A percentile compares a stretch with the other conserved stretches of the same genome.
Evolutionary conservation across 441 rosid species (phyloP).

Genomic region (Corymbia citriodora): DNA sequence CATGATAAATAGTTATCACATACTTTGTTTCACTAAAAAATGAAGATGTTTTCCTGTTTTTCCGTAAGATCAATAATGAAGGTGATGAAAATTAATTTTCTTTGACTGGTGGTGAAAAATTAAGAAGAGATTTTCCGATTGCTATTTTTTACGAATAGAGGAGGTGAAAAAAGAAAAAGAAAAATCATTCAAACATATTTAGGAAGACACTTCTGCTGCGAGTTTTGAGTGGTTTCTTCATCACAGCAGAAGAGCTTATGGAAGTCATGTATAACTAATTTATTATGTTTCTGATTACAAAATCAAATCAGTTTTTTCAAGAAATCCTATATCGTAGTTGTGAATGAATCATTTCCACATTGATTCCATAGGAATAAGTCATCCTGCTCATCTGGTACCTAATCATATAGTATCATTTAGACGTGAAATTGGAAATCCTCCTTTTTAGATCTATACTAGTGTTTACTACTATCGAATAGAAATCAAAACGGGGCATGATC

Average conservation of each 20-base stretch:
- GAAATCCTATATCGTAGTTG: neutral
- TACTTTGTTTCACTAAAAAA: neutral
- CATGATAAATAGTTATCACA: neutral
- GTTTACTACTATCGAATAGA: neutral
- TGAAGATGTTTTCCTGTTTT: neutral
- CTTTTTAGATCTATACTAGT: neutral
- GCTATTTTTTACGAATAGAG: neutral
- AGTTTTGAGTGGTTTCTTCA: constrained; percentile 18
- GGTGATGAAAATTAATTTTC: neutral
- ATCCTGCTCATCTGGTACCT: neutral
- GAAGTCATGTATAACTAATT: neutral
- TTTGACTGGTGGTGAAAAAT: neutral
- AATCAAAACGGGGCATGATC: neutral
- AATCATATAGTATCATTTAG: neutral
- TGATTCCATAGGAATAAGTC: neutral
- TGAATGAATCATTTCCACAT: neutral
- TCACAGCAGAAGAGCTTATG: constrained; percentile 26
- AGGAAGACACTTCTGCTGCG: constrained; percentile 13
- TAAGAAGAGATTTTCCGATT: neutral
- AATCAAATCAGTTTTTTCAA: neutral
- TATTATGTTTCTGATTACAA: neutral
- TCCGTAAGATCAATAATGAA: neutral
- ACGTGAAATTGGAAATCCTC: neutral
- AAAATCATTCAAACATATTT: neutral
- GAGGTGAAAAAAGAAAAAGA: neutral